These are phyloP conservation scores for Aspergillus steynii DNA, from an alignment of 495 filamentous ascomycete species.

Conservation along the genomic window DNA sequence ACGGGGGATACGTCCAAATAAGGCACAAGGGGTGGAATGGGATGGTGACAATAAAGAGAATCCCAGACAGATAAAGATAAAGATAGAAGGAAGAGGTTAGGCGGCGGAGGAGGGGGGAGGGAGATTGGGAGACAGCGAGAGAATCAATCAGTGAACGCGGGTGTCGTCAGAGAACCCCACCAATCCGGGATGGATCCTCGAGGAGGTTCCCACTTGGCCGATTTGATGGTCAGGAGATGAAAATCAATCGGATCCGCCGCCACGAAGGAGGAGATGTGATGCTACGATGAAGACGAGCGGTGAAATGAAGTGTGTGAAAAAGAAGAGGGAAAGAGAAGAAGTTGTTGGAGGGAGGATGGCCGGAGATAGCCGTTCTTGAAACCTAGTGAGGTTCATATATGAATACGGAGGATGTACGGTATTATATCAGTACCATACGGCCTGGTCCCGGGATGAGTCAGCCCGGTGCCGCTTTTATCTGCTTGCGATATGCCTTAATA, in stretches of 20 bases:
- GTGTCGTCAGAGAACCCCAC: conserved; percentile 30
- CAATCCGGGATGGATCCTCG: conserved; percentile 1
- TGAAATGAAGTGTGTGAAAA: background rate
- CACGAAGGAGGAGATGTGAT: background rate
- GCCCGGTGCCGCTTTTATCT: background rate
- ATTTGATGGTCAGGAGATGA: background rate
- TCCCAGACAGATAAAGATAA: conserved; percentile 5
- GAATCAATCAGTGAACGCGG: conserved; percentile 7
- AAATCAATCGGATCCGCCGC: background rate
- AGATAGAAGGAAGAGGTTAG: conserved; percentile 7
- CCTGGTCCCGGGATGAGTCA: too few species aligned
- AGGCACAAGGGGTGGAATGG: conserved; percentile 2
- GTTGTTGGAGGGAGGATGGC: too few species aligned
- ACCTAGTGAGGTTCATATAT: too few species aligned
- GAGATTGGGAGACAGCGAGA: conserved; percentile 11
- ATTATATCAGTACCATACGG: too few species aligned
- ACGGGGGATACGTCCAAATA: background rate
- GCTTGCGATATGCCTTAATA: background rate
- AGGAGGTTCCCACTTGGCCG: background rate
- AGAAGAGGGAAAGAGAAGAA: background rate
- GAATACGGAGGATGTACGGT: too few species aligned
- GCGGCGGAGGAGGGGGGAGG: conserved; percentile 14
- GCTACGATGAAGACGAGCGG: background rate
- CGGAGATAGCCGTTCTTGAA: too few species aligned
- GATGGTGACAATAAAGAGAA: background rate